phyloP scores from a whole-genome alignment of 2,329 filamentous ascomycete genomes.

The Phoma sp. region DNA sequence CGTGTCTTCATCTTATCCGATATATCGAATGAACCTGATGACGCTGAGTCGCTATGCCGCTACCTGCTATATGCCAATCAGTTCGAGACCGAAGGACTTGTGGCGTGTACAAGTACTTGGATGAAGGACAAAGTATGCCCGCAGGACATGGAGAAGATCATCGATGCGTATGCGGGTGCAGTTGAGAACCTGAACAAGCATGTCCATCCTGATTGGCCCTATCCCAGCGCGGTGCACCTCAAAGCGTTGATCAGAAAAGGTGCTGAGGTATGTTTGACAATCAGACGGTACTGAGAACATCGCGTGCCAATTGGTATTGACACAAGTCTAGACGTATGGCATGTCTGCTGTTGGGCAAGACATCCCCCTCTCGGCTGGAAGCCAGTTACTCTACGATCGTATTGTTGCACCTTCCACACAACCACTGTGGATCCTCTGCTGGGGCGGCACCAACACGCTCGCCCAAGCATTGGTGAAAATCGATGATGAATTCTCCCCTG shows the following conservation, averaged over 20 bases:
- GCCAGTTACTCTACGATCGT: conserved; percentile 53
- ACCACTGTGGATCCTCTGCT: conserved; percentile 60
- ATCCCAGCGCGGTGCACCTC: conserved; percentile 37
- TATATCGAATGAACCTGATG: conserved; percentile 50
- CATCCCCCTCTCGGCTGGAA: conserved; percentile 51
- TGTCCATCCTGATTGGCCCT: conserved; percentile 45
- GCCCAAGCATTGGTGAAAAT: conserved; percentile 57
- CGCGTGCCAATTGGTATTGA: background rate
- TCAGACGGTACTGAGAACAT: background rate
- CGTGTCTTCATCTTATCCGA: conserved; percentile 51
- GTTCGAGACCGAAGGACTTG: conserved; percentile 48
- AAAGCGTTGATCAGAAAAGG: conserved; percentile 36
- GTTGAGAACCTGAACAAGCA: conserved; percentile 59
- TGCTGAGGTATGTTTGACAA: conserved; percentile 32
- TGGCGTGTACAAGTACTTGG: conserved; percentile 50
- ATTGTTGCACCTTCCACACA: conserved; percentile 49
- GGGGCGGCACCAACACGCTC: conserved; percentile 62
- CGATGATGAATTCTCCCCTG: conserved; percentile 38
- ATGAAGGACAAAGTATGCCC: conserved; percentile 48
- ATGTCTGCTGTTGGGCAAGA: conserved; percentile 45
- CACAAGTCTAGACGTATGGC: conserved; percentile 41
- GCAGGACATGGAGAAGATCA: conserved; percentile 45
- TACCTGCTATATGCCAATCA: conserved; percentile 48
- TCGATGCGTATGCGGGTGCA: conserved; percentile 42
- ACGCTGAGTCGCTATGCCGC: conserved; percentile 48